Base-by-base conservation (phyloP, 805 yeast genomes). In the Suhomyces pyralidae region DNA sequence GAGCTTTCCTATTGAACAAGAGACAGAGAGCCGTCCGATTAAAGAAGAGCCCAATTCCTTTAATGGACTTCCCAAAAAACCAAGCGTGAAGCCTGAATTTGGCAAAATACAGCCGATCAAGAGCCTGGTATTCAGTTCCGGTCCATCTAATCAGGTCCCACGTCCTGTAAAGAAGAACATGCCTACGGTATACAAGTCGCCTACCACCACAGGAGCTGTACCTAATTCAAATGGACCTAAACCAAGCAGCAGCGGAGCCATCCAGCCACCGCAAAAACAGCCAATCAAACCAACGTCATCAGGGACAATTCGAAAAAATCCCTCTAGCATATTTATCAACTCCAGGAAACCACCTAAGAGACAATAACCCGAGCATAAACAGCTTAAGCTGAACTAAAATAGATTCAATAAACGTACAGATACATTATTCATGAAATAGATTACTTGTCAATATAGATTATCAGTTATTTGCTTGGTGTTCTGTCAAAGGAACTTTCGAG, bases 321-420 rank as follows among this genome's bases (percentile, higher is more conserved):
- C 42, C 28, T 38, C 59, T 10, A 55, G 58, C 48, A 51, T 61
- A 14, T 61, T 61, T 48, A 55, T 61, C 28, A 54, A 38, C 42
- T 17, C 55, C 17, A 52, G 49, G 20, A 54, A 54, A 30, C 53
- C 36, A 30, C 55, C 46, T 34, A 55, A 51, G 40, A 51, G 45
- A 36, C 40, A 22, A 24, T 45, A 24, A 32, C 40, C 38, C 48
- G 36, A 38, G 42, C 25, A 22, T 22, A 22, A 22, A n/a, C n/a
- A n/a, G n/a, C n/a, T n/a, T n/a, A n/a, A n/a, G n/a, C n/a, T n/a
- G n/a, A n/a, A n/a, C n/a, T n/a, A n/a, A 22, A 22, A 22, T 22
- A 22, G 25, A 22, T 22, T 22, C 3, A 22, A 22, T 22, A 22
- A 22, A n/a, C n/a, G n/a, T n/a, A n/a, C n/a, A n/a, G n/a, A n/a